Percentiles rank a stretch among this genome's conserved stretches.
phyloP scores from a whole-genome alignment of 2,329 filamentous ascomycete species.

The Cladosporium velox region DNA sequence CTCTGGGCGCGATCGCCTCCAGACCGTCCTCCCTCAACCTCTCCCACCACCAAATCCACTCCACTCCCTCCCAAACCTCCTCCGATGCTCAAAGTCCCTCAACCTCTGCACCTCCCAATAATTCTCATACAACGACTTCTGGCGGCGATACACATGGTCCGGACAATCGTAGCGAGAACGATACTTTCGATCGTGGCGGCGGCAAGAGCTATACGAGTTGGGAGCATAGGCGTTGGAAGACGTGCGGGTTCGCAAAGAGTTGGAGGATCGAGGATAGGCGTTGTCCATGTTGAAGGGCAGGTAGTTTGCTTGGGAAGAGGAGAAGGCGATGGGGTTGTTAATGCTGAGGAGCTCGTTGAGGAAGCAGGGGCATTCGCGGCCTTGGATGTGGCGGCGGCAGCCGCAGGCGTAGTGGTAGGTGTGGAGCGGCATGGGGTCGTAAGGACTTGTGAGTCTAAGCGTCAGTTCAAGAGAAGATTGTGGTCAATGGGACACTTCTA shows the following conservation, averaged over 20 bases:
- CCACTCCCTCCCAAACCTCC: not conserved
- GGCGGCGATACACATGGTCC: conserved; percentile 2
- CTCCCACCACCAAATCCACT: not conserved
- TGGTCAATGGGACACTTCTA: not conserved
- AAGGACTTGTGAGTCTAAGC: not conserved
- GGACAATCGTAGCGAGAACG: conserved; percentile 14
- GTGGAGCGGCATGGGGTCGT: conserved; percentile 27
- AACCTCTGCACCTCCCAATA: conserved; percentile 1
- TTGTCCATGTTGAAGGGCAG: conserved; percentile 26
- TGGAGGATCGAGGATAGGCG: not conserved
- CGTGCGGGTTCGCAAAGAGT: conserved; percentile 44
- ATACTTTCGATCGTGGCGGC: conserved; percentile 17
- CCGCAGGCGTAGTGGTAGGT: conserved; percentile 31
- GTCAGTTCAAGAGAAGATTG: not conserved
- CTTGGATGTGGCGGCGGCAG: conserved; percentile 28
- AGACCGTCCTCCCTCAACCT: not conserved
- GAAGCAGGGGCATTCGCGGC: conserved; percentile 29
- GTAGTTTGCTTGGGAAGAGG: conserved; percentile 19
- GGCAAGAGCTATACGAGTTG: conserved; percentile 12
- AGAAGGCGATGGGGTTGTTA: conserved; percentile 24
- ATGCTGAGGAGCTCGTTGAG: conserved; percentile 29
- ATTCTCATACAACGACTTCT: not conserved
- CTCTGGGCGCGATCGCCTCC: not conserved
- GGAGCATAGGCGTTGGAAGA: not conserved
- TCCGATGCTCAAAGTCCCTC: conserved; percentile 1